Percentiles rank a stretch among this genome's conserved stretches.
These are phyloP conservation scores for Mariannaea elegans DNA, from an alignment of 2,329 filamentous ascomycete genomes.

Conservation along the genomic window DNA sequence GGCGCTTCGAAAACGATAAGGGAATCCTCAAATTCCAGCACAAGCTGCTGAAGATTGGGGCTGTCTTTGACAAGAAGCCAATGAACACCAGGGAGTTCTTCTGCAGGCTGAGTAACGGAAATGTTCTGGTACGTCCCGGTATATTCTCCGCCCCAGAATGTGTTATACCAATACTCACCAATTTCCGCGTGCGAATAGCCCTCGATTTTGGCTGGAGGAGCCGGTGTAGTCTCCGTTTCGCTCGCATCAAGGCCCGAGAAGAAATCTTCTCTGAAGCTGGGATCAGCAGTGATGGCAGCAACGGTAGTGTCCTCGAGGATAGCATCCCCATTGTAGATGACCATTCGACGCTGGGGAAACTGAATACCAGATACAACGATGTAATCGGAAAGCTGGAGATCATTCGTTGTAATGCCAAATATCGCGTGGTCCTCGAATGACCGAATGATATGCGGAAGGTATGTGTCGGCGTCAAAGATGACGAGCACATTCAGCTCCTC, in stretches of 20 bases:
- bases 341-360: conserved; percentile 12
- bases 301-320: too few relatives aligned
- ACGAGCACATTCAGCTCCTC: too few relatives aligned
- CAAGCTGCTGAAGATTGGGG: conserved; percentile 4
- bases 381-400: conserved; percentile 24
- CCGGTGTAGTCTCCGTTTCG: neutral
- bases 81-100: too few relatives aligned
- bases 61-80: too few relatives aligned
- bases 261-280: too few relatives aligned
- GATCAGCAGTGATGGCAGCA: too few relatives aligned
- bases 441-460: too few relatives aligned
- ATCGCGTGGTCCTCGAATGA: neutral
- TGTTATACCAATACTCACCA: conserved; percentile 20
- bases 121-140: conserved; percentile 12
- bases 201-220: neutral
- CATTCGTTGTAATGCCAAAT: conserved; percentile 19
- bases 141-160: conserved; percentile 23
- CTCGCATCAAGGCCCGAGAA: too few relatives aligned
- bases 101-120: neutral
- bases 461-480: too few relatives aligned
- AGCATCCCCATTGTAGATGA: neutral
- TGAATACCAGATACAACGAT: conserved; percentile 12
- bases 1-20: conserved; percentile 26
- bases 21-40: conserved; percentile 24
- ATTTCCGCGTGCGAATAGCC: conserved; percentile 22